Conservation (phyloP, 805 yeast species). For the Saccharomycopsis sp. region DNA sequence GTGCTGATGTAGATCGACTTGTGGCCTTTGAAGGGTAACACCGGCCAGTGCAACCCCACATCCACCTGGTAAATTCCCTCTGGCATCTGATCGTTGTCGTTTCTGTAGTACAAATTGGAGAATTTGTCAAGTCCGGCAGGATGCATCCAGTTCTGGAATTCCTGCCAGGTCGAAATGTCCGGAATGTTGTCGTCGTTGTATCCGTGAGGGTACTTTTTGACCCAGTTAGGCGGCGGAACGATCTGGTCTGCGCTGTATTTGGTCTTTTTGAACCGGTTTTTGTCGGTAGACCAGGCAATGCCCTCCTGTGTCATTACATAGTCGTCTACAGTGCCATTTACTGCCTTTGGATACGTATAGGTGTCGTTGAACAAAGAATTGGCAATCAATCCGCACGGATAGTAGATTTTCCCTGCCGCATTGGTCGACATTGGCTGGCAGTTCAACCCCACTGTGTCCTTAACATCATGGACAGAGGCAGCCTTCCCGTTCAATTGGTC, state of each 20-base stretch:
- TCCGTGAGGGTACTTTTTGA: constrained; percentile 70
- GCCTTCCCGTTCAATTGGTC: constrained; percentile 76
- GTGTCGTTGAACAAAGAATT: constrained; percentile 91
- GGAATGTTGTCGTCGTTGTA: constrained; percentile 80
- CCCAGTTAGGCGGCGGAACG: constrained; percentile 96
- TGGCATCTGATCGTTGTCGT: constrained; percentile 47
- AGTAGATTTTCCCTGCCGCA: constrained; percentile 53
- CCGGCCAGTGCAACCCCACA: constrained; percentile 77
- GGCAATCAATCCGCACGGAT: constrained; percentile 95
- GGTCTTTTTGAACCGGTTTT: constrained; percentile 65
- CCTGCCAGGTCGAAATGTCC: constrained; percentile 68
- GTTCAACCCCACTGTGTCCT: constrained; percentile 34
- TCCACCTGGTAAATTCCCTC: constrained; percentile 63
- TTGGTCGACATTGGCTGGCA: constrained; percentile 60
- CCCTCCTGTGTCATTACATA: constrained; percentile 41
- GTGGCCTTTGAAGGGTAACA: constrained; percentile 56
- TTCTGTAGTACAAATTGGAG: constrained; percentile 73
- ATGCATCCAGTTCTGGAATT: constrained; percentile 96
- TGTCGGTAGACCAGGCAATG: constrained; percentile 84
- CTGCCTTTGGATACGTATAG: constrained; percentile 43
- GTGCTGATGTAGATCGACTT: constrained; percentile 64
- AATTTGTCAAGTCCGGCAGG: constrained; percentile 91
- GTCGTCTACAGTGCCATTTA: constrained; percentile 29
- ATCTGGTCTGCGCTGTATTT: constrained; percentile 59
- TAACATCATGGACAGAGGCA: constrained; percentile 43